These are phyloP conservation scores for Pleurostoma richardsiae DNA, from an alignment of 2,329 filamentous ascomycete species.

Conservation along the genomic window DNA sequence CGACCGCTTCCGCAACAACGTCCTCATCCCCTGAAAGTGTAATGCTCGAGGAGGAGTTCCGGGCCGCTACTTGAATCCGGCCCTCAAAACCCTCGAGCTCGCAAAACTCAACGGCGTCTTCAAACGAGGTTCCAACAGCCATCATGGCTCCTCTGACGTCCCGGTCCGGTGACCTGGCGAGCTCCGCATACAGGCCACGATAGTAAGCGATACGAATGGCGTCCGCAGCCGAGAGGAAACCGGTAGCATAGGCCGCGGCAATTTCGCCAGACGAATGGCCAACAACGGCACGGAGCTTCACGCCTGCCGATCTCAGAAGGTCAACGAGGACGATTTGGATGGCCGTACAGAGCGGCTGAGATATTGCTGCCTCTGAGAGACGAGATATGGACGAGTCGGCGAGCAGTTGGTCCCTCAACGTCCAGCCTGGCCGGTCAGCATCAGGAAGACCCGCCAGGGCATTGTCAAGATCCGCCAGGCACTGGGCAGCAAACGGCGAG, in stretches of 20 bases:
- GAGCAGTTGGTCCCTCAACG: conserved; percentile 3
- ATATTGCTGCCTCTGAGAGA: conserved; percentile 6
- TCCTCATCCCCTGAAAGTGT: conserved; percentile 20
- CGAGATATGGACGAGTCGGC: conserved; percentile 2
- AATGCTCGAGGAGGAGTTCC: conserved; percentile 19
- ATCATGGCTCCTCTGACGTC: conserved; percentile 4
- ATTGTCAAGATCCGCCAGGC: conserved; percentile 1
- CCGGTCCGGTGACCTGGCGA: not conserved
- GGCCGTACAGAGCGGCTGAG: conserved; percentile 26
- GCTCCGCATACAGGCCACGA: conserved; percentile 5
- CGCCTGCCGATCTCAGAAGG: conserved; percentile 15
- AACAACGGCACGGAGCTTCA: conserved; percentile 17
- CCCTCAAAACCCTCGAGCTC: conserved; percentile 12
- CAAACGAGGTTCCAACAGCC: conserved; percentile 1
- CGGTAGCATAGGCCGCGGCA: conserved; percentile 7
- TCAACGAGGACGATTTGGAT: conserved; percentile 31
- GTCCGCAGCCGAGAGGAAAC: conserved; percentile 6
- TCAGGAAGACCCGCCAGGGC: conserved; percentile 2
- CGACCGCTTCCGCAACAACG: conserved; percentile 17
- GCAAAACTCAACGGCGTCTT: conserved; percentile 11
- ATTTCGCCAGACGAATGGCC: conserved; percentile 19
- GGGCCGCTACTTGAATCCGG: conserved; percentile 16
- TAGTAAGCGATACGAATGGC: conserved; percentile 18
- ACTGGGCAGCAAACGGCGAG: conserved; percentile 9
- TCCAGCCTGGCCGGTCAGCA: conserved; percentile 2